Percentiles rank a stretch among this genome's conserved stretches.
Conservation (phyloP, 225 moss, liverwort and hornwort genomes). For the Marchantia polymorpha region DNA sequence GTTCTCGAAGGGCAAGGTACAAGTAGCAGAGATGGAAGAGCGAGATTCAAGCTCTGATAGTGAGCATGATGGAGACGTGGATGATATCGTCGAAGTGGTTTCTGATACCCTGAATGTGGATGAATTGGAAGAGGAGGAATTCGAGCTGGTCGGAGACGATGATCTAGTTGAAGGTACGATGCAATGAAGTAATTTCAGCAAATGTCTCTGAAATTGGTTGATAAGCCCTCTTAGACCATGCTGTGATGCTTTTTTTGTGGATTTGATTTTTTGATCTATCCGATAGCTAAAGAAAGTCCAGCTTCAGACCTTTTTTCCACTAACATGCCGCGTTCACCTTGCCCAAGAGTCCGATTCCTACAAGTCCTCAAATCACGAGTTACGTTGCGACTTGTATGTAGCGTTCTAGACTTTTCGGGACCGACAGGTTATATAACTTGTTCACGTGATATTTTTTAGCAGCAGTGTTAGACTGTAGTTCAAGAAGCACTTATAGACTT, state of each 20-base stretch:
- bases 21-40: too few relatives aligned
- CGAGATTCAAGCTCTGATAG: neutral
- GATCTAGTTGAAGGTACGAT: slow-evolving; percentile 42
- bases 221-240: too few relatives aligned
- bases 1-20: neutral
- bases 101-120: slow-evolving; percentile 4
- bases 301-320: neutral
- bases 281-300: neutral
- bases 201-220: too few relatives aligned
- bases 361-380: neutral
- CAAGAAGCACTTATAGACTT: neutral
- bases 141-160: slow-evolving; percentile 38
- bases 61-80: slow-evolving; percentile 11
- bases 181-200: neutral
- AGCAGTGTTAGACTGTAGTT: neutral
- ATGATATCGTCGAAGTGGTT: slow-evolving; percentile 18
- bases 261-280: neutral
- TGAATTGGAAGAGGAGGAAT: slow-evolving; percentile 23
- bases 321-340: neutral
- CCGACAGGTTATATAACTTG: too few relatives aligned
- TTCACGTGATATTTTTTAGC: too few relatives aligned
- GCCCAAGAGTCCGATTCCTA: neutral
- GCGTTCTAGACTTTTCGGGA: neutral
- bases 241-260: too few relatives aligned
- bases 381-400: neutral